A percentile compares a stretch with the other conserved stretches of the same genome.
These are phyloP conservation scores for Xylaria sp. DNA, from an alignment of 2,329 filamentous ascomycete genomes.

Conservation along the genomic window DNA sequence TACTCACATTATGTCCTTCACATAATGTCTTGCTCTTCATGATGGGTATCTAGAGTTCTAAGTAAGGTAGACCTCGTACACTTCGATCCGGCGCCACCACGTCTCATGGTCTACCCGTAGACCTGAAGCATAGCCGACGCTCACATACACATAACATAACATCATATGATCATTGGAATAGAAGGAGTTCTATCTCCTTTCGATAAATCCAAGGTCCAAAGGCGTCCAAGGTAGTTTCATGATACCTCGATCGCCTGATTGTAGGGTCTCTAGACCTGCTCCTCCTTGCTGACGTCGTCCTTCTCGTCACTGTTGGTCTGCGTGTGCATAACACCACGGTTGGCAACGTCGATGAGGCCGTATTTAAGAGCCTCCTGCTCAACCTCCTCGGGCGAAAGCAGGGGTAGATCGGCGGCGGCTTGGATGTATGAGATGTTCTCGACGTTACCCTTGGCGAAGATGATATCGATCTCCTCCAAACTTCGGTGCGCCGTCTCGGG, in stretches of 20 bases:
- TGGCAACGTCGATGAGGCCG: slow-evolving; percentile 30
- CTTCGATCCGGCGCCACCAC: not conserved
- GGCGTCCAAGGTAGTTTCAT: not conserved
- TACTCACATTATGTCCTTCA: too few species aligned
- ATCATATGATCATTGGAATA: too few species aligned
- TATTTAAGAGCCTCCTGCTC: slow-evolving; percentile 42
- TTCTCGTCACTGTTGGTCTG: not conserved
- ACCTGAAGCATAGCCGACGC: not conserved
- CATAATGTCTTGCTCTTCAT: not conserved
- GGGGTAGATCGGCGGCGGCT: slow-evolving; percentile 52
- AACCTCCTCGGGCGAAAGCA: slow-evolving; percentile 46
- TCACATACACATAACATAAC: not conserved
- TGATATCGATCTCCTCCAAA: slow-evolving; percentile 53
- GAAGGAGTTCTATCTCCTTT: too few species aligned
- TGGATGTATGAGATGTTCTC: slow-evolving; percentile 57
- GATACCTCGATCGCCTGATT: not conserved
- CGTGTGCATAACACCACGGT: slow-evolving; percentile 11
- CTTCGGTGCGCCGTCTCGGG: slow-evolving; percentile 46
- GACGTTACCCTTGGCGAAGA: slow-evolving; percentile 54
- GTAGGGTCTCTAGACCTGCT: not conserved
- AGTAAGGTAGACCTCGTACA: not conserved
- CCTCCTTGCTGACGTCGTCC: slow-evolving; percentile 15
- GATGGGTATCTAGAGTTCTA: not conserved
- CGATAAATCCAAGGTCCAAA: not conserved
- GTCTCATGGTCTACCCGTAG: not conserved